Evolutionary conservation across 1,139 yeast species (phyloP), one percentile per base, ranked within the genome.

Genomic region (Zygosaccharomyces sapae): DNA sequence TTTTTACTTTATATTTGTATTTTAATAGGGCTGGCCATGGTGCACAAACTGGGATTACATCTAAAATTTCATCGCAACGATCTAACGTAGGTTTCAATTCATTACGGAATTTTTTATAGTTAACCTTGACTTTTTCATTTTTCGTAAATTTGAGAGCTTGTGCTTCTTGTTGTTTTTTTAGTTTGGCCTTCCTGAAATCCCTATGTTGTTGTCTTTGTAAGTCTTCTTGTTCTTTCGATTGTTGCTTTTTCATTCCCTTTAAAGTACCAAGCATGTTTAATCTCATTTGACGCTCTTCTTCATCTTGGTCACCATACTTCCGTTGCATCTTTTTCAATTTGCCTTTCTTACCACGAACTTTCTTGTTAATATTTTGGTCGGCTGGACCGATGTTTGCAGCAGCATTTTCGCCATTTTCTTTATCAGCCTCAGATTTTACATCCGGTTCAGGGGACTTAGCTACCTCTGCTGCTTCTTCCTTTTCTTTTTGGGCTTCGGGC

Each of bases 301-400:
- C 97, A 62, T 90, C 97, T 66, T 90, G 97, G 51, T 84, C 89
- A 1, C 83, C 89, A 62, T 92, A 92, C 61, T 89, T 90, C 45
- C 79, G 74, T 25, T 85, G 84, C 47, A 86, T 85, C 65, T 87
- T 90, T 71, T 87, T 88, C 66, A 86, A 63, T 62, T 89, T 89
- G 19, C 86, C 82, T 62, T 83, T 86, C 67, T 86, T 88, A 41
- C 97, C 97, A 60, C 97, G 80, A 1, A 83, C 81, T 38, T 71
- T 74, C 35, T 56, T 63, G 38, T 48, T 64, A 63, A 53, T 65
- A 44, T 51, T 55, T 36, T 49, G 55, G 9, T 57, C 45, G 5
- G 48, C 39, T 25, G 45, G 38, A 9, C 52, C 48, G 6, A 56
- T 51, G 33, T 56, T 43, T 38, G 63, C 43, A 12, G 16, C 47